Base-by-base conservation (phyloP, 495 filamentous ascomycete genomes). In the Darksidea phi region DNA sequence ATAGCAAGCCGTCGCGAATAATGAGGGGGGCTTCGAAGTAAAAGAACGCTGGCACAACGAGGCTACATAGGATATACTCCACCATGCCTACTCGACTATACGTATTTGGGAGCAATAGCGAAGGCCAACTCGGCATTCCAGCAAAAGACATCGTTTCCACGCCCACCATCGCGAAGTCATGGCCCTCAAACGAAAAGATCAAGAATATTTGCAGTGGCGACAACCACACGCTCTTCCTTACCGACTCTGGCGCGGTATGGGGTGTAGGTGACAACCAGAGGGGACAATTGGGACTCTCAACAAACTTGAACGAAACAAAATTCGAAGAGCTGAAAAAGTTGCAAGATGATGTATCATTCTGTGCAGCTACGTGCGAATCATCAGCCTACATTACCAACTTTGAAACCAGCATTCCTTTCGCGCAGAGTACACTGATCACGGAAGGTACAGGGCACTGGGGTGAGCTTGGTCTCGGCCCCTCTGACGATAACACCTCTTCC, bases 81-180 rank as follows among this genome's bases (percentile, higher is more conserved):
- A 20, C 4, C 41, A n/a, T 57, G 38, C 11, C 46, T 6, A 20
- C 41, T 20, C 17, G 1, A 47, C 76, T 96, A 43, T 90, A 85
- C 70, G 85, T 91, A n/a, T 84, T 96, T 63, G 94, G 94, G 34
- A 97, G 93, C 26, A 98, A 97, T 72, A 86, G 88, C 37, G 88
- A 85, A 6, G 89, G 90, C 52, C 94, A 98, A 70, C 81, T 98
- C 36, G 90, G 88, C 36, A 78, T 97, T 47, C 84, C 23, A 69
- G 6, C 63, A 54, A 0, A 57, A 71, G 0, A 64, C 65, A 18
- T 25, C 51, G 6, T 50, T 62, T 6, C 26, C 61, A 48, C 49
- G 21, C 68, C 72, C 20, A 66, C 67, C 24, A 49, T 67, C 48
- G 48, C 38, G 10, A 26, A 18, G 15, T 20, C 18, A n/a, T 32